A percentile compares a stretch with the other conserved stretches of the same genome.
These are phyloP conservation scores for Nidularia pulvinata DNA, from an alignment of 768 basidiomycete species.

Conservation along the genomic window DNA sequence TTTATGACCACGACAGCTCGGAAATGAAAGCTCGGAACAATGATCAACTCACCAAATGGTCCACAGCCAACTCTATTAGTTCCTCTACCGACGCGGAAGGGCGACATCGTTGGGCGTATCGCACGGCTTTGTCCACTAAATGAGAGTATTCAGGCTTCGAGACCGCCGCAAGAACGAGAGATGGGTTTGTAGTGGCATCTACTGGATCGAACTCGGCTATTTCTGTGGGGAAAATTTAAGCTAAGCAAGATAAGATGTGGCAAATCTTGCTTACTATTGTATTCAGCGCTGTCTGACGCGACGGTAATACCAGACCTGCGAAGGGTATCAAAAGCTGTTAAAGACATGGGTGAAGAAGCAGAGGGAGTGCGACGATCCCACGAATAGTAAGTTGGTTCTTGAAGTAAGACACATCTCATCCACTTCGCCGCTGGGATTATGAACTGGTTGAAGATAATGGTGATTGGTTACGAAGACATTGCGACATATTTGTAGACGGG, in stretches of 20 bases:
- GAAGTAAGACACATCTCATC: too few species aligned
- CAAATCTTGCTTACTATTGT: slow-evolving; percentile 15
- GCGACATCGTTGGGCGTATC: slow-evolving; percentile 12
- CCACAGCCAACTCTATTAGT: slow-evolving; percentile 20
- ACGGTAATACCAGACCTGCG: slow-evolving; percentile 23
- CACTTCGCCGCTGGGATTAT: too few species aligned
- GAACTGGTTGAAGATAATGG: too few species aligned
- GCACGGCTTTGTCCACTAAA: slow-evolving; percentile 23
- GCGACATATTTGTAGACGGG: too few species aligned
- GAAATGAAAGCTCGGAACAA: background rate
- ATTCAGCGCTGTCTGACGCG: slow-evolving; percentile 33
- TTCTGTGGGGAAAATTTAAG: slow-evolving; percentile 11
- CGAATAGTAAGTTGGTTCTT: too few species aligned
- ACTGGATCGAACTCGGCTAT: slow-evolving; percentile 24
- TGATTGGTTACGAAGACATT: too few species aligned
- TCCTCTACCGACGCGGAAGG: slow-evolving; percentile 12
- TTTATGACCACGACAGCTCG: background rate
- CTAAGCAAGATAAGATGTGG: background rate
- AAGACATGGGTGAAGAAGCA: slow-evolving; percentile 5
- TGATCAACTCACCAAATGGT: slow-evolving; percentile 20
- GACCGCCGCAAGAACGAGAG: slow-evolving; percentile 26
- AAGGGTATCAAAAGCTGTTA: slow-evolving; percentile 22
- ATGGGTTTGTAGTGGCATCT: slow-evolving; percentile 35
- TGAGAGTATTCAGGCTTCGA: slow-evolving; percentile 28
- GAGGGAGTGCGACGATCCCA: too few species aligned